phyloP scores from a whole-genome alignment of 2,329 filamentous ascomycete species.

The Setomelanomma holmii region DNA sequence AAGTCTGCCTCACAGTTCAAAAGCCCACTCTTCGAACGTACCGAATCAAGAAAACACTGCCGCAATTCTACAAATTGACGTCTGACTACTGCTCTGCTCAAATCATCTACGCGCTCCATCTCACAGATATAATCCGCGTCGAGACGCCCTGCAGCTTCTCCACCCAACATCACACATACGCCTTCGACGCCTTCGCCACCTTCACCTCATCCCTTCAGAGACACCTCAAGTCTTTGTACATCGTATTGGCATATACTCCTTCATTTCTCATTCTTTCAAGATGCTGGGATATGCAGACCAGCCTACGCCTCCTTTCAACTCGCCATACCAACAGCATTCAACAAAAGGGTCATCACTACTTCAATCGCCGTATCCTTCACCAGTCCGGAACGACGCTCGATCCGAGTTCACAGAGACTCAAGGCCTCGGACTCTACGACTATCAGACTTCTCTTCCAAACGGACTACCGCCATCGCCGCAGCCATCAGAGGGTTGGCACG shows the following conservation, averaged over 20 bases:
- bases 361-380: slow-evolving; percentile 46
- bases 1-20: slow-evolving; percentile 47
- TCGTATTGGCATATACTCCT: slow-evolving; percentile 9
- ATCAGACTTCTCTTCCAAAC: slow-evolving; percentile 28
- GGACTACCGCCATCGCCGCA: slow-evolving; percentile 46
- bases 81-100: slow-evolving; percentile 29
- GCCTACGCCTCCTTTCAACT: slow-evolving; percentile 44
- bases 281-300: slow-evolving; percentile 40
- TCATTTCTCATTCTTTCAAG: slow-evolving; percentile 16
- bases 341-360: slow-evolving; percentile 32
- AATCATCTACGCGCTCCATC: slow-evolving; percentile 28
- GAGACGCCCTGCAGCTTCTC: slow-evolving; percentile 30
- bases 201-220: slow-evolving; percentile 4
- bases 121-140: slow-evolving; percentile 40
- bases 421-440: slow-evolving; percentile 45
- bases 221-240: slow-evolving; percentile 10
- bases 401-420: slow-evolving; percentile 39
- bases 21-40: slow-evolving; percentile 38
- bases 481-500: slow-evolving; percentile 41
- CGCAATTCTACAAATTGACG: slow-evolving; percentile 38
- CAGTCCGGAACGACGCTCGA: slow-evolving; percentile 39
- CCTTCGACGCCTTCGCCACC: slow-evolving; percentile 8
- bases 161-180: slow-evolving; percentile 8
- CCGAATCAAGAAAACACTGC: slow-evolving; percentile 41
- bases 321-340: slow-evolving; percentile 44